Evolutionary conservation across 1,284 basidiomycete species (phyloP), one percentile per base, ranked within the genome.

Genomic region (Ganoderma multipileum): DNA sequence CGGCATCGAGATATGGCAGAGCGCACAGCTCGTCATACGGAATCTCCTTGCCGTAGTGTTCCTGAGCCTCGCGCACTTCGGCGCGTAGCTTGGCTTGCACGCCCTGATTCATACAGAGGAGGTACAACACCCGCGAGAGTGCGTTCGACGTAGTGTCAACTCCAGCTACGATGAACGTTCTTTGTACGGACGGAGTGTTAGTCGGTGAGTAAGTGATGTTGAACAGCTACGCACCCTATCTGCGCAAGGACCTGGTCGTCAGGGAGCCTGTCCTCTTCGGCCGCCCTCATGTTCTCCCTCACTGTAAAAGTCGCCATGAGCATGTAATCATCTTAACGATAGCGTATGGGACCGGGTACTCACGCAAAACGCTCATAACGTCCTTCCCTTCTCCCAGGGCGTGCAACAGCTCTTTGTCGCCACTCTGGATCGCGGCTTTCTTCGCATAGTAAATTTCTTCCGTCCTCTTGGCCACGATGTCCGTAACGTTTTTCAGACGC

Each of bases 391-490:
- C 62, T n/a, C 50, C 60, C 18, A 67, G 61, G 61, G 82, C 78
- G 36, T 71, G 63, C 36, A 67, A 39, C 23, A 72, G 66, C 8
- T 68, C 68, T 18, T n/a, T 20, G 3, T 72, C 74, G 1, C 73
- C 71, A 95, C 93, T n/a, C 84, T 57, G 30, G 8, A 66, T 50
- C 20, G 68, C 80, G n/a, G 73, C 68, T 69, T 83, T 85, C 75
- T 83, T 83, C 58, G 82, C 77, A 28, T 78, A 74, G 39, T 86
- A 74, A 28, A 85, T 76, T 42, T 79, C 71, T 57, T 68, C 71
- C 1, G 82, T 81, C 57, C 84, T 79, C 2, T 77, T 69, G n/a
- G 72, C 67, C 65, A 82, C 80, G 7, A 75, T 73, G 66, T 86
- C 81, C 1, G 80, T 64, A 26, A 84, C 6, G 12, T 1, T 16